Percentiles rank a stretch among this genome's conserved stretches.
Evolutionary conservation across 192 early-diverging fungal genomes (phyloP).

Genomic region (Entomortierella beljakovae): DNA sequence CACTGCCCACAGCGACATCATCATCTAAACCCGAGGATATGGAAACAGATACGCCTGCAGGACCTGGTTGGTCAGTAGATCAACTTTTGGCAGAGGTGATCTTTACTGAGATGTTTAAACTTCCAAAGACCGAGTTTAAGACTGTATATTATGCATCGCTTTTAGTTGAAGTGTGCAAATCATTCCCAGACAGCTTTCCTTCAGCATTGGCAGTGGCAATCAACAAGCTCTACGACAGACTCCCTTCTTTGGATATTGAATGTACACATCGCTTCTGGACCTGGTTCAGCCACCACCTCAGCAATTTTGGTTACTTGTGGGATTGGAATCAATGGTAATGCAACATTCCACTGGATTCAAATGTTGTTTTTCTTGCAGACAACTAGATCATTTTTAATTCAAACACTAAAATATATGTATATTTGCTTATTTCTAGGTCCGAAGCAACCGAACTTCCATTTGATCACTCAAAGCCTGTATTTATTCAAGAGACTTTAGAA

Average conservation of each 20-base stretch:
- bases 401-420: neutral
- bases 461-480: constrained; percentile 71
- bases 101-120: constrained; percentile 62
- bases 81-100: constrained; percentile 41
- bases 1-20: constrained; percentile 21
- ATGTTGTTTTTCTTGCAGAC: neutral
- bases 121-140: constrained; percentile 67
- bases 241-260: constrained; percentile 87
- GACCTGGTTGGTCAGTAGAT: constrained; percentile 34
- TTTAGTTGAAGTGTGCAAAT: constrained; percentile 77
- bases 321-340: constrained; percentile 87
- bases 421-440: constrained; percentile 58
- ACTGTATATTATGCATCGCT: constrained; percentile 81
- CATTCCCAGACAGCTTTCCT: constrained; percentile 68
- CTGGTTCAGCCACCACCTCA: constrained; percentile 93
- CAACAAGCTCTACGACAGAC: constrained; percentile 69
- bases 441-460: constrained; percentile 60
- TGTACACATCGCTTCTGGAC: constrained; percentile 84
- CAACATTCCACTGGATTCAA: neutral
- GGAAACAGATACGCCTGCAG: constrained; percentile 32
- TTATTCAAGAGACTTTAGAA: constrained; percentile 89
- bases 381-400: neutral
- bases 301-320: constrained; percentile 94
- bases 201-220: constrained; percentile 75
- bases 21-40: constrained; percentile 32